These are phyloP conservation scores for Parathielavia hyrcaniae DNA, from an alignment of 495 filamentous ascomycete species.

Conservation along the genomic window DNA sequence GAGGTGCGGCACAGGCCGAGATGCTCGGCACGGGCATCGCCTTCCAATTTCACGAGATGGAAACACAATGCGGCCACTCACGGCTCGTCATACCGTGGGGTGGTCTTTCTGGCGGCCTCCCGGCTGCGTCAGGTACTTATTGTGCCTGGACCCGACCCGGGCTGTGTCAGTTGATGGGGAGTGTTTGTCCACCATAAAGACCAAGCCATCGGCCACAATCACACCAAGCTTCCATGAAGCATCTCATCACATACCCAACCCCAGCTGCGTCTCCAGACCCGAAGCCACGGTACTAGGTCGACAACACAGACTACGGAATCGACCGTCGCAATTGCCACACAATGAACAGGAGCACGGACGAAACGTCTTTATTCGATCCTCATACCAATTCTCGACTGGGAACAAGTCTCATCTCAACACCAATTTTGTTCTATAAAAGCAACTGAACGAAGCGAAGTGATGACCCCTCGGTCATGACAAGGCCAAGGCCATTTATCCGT, in stretches of 20 bases:
- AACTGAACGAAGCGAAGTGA: conserved; percentile 1
- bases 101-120: neutral
- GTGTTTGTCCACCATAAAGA: neutral
- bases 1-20: conserved; percentile 2
- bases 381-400: neutral
- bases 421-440: conserved; percentile 3
- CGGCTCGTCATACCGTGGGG: neutral
- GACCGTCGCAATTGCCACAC: neutral
- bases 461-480: neutral
- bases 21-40: neutral
- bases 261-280: no score
- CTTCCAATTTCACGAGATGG: neutral
- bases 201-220: no score
- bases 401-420: neutral
- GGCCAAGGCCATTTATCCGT: neutral
- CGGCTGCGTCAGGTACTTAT: neutral
- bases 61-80: neutral
- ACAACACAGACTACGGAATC: no score
- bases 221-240: no score
- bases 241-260: no score
- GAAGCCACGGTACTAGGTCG: no score
- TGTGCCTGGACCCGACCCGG: neutral
- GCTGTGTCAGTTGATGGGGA: neutral
- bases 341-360: neutral
- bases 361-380: neutral